phyloP scores from a whole-genome alignment of 2,329 filamentous ascomycete species.

The Verticillium longisporum region DNA sequence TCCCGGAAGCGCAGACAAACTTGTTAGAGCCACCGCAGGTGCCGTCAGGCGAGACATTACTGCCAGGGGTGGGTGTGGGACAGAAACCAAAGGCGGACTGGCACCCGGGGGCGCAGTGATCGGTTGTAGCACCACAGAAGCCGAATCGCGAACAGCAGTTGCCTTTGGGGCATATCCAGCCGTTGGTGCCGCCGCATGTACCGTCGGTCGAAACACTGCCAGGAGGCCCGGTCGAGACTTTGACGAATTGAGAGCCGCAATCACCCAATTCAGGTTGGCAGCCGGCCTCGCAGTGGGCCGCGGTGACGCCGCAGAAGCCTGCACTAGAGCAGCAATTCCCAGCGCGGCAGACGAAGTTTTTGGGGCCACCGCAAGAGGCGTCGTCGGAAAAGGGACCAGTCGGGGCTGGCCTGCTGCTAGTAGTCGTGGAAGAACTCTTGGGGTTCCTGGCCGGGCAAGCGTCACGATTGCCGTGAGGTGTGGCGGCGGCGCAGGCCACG shows the following conservation, averaged over 20 bases:
- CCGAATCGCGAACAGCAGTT: constrained; percentile 14
- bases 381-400: constrained; percentile 9
- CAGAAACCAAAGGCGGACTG: constrained; percentile 7
- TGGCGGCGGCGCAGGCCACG: constrained; percentile 9
- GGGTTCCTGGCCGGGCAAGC: constrained; percentile 4
- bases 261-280: constrained; percentile 9
- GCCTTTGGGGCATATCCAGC: constrained; percentile 4
- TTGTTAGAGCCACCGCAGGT: too few species aligned
- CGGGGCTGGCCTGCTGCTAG: constrained; percentile 11
- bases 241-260: background rate
- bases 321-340: constrained; percentile 14
- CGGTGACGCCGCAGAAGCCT: constrained; percentile 13
- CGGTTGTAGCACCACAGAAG: constrained; percentile 11
- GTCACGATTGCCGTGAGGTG: constrained; percentile 4
- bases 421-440: constrained; percentile 10
- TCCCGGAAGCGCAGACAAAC: background rate
- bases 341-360: constrained; percentile 9
- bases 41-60: too few species aligned
- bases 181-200: constrained; percentile 7
- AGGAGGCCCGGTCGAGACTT: background rate
- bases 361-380: constrained; percentile 8
- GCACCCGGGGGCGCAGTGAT: constrained; percentile 13
- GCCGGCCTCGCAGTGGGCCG: constrained; percentile 12
- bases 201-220: constrained; percentile 1
- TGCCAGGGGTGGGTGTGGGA: too few species aligned